Evolutionary conservation across 768 basidiomycete genomes (phyloP).

Genomic region (Trametes gibbosa): DNA sequence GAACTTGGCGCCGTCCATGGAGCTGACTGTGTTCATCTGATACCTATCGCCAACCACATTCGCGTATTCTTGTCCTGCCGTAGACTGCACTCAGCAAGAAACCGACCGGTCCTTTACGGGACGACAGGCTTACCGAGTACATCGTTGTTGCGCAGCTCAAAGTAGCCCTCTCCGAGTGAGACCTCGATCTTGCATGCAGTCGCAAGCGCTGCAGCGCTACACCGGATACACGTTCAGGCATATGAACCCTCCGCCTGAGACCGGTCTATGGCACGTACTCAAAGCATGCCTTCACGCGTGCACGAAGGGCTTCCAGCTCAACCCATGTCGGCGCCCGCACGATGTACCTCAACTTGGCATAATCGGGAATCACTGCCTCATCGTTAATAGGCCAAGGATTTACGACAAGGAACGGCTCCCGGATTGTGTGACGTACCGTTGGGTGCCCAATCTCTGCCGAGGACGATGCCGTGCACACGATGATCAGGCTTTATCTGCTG

Average conservation of each 20-base stretch:
- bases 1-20: constrained; percentile 43
- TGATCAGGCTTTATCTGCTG: constrained; percentile 86
- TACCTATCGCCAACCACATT: constrained; percentile 45
- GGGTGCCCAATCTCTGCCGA: constrained; percentile 63
- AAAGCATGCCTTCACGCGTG: constrained; percentile 68
- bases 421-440: constrained; percentile 50
- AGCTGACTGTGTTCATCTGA: constrained; percentile 34
- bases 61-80: constrained; percentile 51
- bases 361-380: constrained; percentile 74
- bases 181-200: constrained; percentile 35
- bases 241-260: background rate
- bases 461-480: constrained; percentile 75
- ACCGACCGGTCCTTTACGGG: background rate
- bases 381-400: background rate
- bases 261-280: constrained; percentile 38
- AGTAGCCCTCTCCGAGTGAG: constrained; percentile 23
- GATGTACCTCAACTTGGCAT: constrained; percentile 70
- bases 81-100: background rate
- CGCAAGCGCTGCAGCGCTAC: constrained; percentile 66
- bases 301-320: constrained; percentile 52
- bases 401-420: too few species aligned
- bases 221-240: constrained; percentile 7
- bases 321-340: constrained; percentile 64
- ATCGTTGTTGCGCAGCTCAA: constrained; percentile 35
- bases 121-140: constrained; percentile 25